Base-by-base conservation (phyloP, 257 asterid species). In the Penstemon newberryi region DNA sequence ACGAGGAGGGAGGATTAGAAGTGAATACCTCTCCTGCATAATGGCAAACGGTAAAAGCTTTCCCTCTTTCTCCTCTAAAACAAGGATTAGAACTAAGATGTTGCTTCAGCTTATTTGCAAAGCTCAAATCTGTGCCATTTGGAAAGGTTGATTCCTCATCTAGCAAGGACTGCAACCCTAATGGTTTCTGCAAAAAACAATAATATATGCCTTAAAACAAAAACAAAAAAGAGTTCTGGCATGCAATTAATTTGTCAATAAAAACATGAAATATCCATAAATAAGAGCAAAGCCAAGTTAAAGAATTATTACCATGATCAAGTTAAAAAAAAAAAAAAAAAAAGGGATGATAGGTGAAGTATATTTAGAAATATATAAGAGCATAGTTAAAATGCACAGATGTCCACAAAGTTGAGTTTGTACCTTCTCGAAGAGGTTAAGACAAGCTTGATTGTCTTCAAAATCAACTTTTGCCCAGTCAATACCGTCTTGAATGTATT, bases 121-220 rank as follows among this genome's bases (percentile, higher is more conserved):
- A 84, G 75, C 96, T 91, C 89, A 89, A 75, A 83, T 94, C 97
- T 55, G 99, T 91, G 75, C 92, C 97, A 79, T 87, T 94, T 40
- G 99, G 99, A 77, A 94, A 94, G 70, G 93, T 94, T 60, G 97
- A 91, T 73, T 94, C 97, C 84, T 94, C 99, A 71, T 94, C 97
- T 67, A 94, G 84, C 89, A 94, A 78, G 67, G 99, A 91, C 74
- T 83, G 81, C 66, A 94, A 81, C 10, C 99, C 99, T 72, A 91
- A 73, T 46, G 97, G 97, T 80, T 91, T 94, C 99, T 94, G 96
- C 87, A 80, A 6, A 71, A 67, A 75, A 68, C 13, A 50, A 64
- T 42, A 70, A 51, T 41, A 51, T 60, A 60, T 41, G 67, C 18
- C 67, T 44, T 57, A 47, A 57, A 65, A 56, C 67, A 75, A 39